Percentiles rank a stretch among this genome's conserved stretches.
phyloP scores from a whole-genome alignment of 2,329 filamentous ascomycete genomes.

The Scolecobasidium constrictum region DNA sequence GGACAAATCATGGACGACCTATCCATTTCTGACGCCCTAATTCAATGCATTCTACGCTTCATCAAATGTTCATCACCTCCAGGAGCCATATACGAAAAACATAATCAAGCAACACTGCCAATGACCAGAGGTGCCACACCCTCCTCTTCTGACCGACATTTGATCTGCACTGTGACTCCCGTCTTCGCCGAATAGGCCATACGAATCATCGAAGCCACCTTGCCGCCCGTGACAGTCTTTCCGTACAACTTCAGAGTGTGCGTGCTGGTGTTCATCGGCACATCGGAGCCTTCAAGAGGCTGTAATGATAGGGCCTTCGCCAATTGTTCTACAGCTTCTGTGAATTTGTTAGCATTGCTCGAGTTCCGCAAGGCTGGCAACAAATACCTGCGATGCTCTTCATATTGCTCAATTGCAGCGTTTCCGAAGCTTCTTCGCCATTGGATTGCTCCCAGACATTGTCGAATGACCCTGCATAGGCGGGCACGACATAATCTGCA shows the following conservation, averaged over 20 bases:
- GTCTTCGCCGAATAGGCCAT: constrained; percentile 92
- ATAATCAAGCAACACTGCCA: constrained; percentile 63
- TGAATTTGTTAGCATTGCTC: constrained; percentile 5
- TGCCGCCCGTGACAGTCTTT: constrained; percentile 85
- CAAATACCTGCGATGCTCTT: constrained; percentile 84
- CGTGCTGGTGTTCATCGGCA: constrained; percentile 77
- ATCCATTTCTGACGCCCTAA: neutral
- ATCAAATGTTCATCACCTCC: neutral
- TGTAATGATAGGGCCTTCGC: constrained; percentile 80
- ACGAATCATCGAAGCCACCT: constrained; percentile 74
- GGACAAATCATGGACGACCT: too few species aligned
- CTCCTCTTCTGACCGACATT: constrained; percentile 83
- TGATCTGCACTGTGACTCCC: constrained; percentile 93
- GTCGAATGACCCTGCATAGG: constrained; percentile 89
- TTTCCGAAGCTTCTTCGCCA: constrained; percentile 83
- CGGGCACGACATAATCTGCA: constrained; percentile 86
- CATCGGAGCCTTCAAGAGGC: constrained; percentile 86
- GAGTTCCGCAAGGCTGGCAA: neutral
- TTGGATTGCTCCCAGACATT: constrained; percentile 92
- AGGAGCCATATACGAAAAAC: neutral
- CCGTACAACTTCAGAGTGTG: constrained; percentile 94
- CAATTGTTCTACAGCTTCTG: constrained; percentile 88
- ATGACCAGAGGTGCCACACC: constrained; percentile 77
- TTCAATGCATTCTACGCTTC: neutral
- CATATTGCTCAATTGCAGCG: constrained; percentile 72